These are phyloP conservation scores for Boletales sp. DNA, from an alignment of 768 basidiomycete genomes.

Conservation along the genomic window DNA sequence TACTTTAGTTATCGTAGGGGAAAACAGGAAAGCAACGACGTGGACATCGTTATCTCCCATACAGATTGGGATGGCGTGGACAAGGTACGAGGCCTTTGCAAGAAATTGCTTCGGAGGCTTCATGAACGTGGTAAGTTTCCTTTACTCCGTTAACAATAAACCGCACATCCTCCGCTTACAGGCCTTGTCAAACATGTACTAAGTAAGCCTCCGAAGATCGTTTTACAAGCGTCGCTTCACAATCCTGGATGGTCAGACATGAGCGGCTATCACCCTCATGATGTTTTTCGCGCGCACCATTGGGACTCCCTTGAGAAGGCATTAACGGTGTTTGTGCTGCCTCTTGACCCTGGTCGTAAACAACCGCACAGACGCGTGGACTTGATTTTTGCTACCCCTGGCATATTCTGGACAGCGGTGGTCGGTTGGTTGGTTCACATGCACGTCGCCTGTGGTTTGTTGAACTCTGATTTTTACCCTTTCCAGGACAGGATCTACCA, in stretches of 20 bases:
- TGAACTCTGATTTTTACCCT: not conserved
- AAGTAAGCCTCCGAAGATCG: constrained; percentile 45
- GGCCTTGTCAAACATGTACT: constrained; percentile 81
- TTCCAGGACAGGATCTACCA: constrained; percentile 78
- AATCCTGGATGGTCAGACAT: constrained; percentile 39
- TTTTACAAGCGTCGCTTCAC: constrained; percentile 10
- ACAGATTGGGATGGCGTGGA: constrained; percentile 42
- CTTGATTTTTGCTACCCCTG: constrained; percentile 73
- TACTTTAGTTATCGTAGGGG: constrained; percentile 73
- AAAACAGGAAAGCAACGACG: constrained; percentile 76
- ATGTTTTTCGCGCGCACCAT: constrained; percentile 52
- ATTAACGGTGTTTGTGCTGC: constrained; percentile 73
- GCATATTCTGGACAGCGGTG: constrained; percentile 84
- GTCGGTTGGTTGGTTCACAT: constrained; percentile 65
- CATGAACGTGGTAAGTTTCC: constrained; percentile 49
- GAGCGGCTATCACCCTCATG: constrained; percentile 55
- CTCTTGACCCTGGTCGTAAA: constrained; percentile 32
- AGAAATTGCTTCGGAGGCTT: constrained; percentile 54
- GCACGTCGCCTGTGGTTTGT: not conserved
- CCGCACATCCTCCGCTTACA: constrained; percentile 19
- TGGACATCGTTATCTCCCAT: constrained; percentile 88
- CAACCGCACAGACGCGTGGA: constrained; percentile 71
- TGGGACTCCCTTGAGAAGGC: constrained; percentile 85
- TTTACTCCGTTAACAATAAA: not conserved
- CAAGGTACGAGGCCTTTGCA: constrained; percentile 60